These are phyloP conservation scores for Trametes punicea DNA, from an alignment of 768 basidiomycete species.

Conservation along the genomic window DNA sequence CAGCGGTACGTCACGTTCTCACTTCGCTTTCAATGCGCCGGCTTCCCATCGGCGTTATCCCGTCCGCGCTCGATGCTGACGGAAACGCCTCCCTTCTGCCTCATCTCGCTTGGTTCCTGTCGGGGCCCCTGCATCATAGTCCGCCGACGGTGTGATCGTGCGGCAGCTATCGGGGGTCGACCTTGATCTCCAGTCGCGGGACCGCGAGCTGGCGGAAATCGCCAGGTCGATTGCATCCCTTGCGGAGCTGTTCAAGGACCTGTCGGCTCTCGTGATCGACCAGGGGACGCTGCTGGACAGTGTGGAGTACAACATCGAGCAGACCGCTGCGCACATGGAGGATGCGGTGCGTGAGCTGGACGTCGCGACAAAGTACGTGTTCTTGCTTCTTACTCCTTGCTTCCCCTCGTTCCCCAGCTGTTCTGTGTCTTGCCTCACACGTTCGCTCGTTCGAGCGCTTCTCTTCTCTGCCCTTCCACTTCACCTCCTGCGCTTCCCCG, in stretches of 20 bases:
- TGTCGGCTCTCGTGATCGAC: slow-evolving; percentile 91
- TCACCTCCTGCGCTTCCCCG: background rate
- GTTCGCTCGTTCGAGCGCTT: background rate
- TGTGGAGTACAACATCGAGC: slow-evolving; percentile 96
- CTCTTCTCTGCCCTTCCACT: background rate
- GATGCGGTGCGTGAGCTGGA: slow-evolving; percentile 85
- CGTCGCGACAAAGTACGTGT: slow-evolving; percentile 71
- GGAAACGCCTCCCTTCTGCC: background rate
- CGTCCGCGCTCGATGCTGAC: slow-evolving; percentile 6
- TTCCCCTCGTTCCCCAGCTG: background rate
- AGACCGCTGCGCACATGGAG: slow-evolving; percentile 75
- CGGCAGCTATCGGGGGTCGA: slow-evolving; percentile 37
- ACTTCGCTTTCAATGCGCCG: background rate
- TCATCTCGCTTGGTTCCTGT: background rate
- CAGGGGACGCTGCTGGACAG: slow-evolving; percentile 97
- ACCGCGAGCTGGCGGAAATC: slow-evolving; percentile 81
- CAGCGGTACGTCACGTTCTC: slow-evolving; percentile 33
- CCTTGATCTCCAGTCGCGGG: slow-evolving; percentile 44
- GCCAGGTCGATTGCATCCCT: slow-evolving; percentile 88
- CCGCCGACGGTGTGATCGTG: slow-evolving; percentile 29
- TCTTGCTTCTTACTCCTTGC: background rate
- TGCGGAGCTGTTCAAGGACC: slow-evolving; percentile 95
- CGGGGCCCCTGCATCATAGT: slow-evolving; percentile 29
- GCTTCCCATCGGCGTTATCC: slow-evolving; percentile 12
- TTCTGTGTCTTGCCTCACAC: background rate